phyloP scores from a whole-genome alignment of 2,329 filamentous ascomycete genomes.

The Stenocarpella maydis region DNA sequence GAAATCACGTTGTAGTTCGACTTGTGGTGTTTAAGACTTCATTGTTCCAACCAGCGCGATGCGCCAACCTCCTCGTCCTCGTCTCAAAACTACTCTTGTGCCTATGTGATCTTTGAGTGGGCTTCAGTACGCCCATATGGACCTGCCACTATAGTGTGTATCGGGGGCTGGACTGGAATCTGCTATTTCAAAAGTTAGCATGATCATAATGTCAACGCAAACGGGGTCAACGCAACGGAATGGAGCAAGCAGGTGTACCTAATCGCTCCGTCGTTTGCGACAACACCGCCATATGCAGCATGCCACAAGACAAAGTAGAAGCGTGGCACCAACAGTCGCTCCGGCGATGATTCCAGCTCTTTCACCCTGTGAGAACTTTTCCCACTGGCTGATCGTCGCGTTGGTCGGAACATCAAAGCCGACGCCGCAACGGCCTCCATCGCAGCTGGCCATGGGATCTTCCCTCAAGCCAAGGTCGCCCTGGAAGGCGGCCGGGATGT shows the following conservation, averaged over 20 bases:
- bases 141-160: background rate
- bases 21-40: background rate
- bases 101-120: background rate
- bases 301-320: background rate
- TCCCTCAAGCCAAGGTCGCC: background rate
- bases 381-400: background rate
- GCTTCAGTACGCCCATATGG: background rate
- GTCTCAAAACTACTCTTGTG: background rate
- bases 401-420: background rate
- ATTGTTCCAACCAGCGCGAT: no score
- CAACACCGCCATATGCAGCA: constrained; percentile 2
- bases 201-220: no score
- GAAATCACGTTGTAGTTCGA: background rate
- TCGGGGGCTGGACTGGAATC: background rate
- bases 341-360: constrained; percentile 16
- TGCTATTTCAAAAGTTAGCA: background rate
- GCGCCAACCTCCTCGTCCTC: background rate
- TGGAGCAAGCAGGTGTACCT: background rate
- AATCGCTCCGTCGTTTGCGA: background rate
- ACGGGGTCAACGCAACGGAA: background rate
- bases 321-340: background rate
- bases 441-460: background rate
- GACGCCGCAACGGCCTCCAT: background rate
- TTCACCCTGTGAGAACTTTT: background rate
- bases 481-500: background rate